Conservation (phyloP, 257 asterid species). For the Nicotiana undulata region DNA sequence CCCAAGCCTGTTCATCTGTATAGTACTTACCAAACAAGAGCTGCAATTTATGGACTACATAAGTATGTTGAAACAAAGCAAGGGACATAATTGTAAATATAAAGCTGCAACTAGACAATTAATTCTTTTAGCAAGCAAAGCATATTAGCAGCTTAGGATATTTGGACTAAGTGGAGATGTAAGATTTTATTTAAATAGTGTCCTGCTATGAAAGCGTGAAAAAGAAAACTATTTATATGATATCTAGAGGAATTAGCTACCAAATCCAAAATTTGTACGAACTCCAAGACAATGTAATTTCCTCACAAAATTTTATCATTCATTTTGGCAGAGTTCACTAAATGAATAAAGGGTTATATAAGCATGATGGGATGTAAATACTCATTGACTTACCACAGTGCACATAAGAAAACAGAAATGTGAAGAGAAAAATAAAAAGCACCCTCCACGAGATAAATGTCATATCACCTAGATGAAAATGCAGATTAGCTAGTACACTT, state of each 20-base stretch:
- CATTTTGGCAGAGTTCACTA: background rate
- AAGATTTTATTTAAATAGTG: background rate
- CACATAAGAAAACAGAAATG: background rate
- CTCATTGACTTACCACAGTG: background rate
- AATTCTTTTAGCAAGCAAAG: background rate
- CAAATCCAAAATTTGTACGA: background rate
- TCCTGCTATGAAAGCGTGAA: background rate
- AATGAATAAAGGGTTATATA: background rate
- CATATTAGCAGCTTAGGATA: background rate
- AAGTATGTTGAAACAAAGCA: background rate
- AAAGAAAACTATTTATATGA: background rate
- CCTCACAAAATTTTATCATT: background rate
- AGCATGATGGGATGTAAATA: background rate
- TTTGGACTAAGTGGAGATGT: background rate
- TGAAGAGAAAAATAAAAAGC: background rate
- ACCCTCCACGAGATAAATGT: background rate
- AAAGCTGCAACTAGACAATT: background rate
- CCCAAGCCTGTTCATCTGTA: slow-evolving; percentile 87
- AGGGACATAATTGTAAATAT: background rate
- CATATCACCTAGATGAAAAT: background rate
- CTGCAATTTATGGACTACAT: slow-evolving; percentile 32
- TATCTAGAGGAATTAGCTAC: background rate
- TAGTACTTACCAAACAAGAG: slow-evolving; percentile 55
- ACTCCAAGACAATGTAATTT: background rate
- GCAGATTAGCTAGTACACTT: background rate